A percentile compares a stretch with the other conserved stretches of the same genome.
Evolutionary conservation across 2,329 filamentous ascomycete species (phyloP).

Genomic region (Epichloe brachyelytri): DNA sequence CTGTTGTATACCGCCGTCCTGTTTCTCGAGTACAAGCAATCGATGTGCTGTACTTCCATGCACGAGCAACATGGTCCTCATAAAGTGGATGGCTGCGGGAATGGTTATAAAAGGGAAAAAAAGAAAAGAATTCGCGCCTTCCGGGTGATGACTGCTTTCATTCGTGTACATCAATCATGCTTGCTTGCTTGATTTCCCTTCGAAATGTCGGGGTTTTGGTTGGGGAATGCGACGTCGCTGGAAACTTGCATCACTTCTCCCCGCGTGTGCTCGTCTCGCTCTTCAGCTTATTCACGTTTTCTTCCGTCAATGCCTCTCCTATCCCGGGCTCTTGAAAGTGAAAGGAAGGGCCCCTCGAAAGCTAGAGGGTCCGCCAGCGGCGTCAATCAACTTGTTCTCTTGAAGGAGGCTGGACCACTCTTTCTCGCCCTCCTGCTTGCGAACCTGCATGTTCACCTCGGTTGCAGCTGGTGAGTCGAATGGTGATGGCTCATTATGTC

Average conservation of each 20-base stretch:
- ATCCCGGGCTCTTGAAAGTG: conserved; percentile 22
- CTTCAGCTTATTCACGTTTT: conserved; percentile 37
- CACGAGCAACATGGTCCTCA: too few relatives aligned
- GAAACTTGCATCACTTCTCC: background rate
- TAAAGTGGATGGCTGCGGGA: too few relatives aligned
- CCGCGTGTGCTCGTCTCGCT: conserved; percentile 16
- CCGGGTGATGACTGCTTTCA: too few relatives aligned
- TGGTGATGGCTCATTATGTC: conserved; percentile 27
- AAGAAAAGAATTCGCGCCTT: too few relatives aligned
- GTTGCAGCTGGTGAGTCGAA: conserved; percentile 23
- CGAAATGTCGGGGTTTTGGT: too few relatives aligned
- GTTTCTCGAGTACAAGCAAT: too few relatives aligned
- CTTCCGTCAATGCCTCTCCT: conserved; percentile 37
- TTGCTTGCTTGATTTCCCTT: too few relatives aligned
- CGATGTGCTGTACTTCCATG: too few relatives aligned
- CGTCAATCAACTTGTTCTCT: conserved; percentile 34
- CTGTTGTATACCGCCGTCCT: too few relatives aligned
- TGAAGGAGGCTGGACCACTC: conserved; percentile 31
- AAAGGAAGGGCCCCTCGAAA: conserved; percentile 20
- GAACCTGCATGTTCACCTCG: conserved; percentile 22
- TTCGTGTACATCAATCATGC: too few relatives aligned
- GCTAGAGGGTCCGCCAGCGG: conserved; percentile 25
- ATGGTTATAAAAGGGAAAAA: too few relatives aligned
- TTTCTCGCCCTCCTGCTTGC: conserved; percentile 23
- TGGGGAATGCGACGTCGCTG: too few relatives aligned